phyloP scores from a whole-genome alignment of 2,329 filamentous ascomycete species.

The Fusarium tupiense region DNA sequence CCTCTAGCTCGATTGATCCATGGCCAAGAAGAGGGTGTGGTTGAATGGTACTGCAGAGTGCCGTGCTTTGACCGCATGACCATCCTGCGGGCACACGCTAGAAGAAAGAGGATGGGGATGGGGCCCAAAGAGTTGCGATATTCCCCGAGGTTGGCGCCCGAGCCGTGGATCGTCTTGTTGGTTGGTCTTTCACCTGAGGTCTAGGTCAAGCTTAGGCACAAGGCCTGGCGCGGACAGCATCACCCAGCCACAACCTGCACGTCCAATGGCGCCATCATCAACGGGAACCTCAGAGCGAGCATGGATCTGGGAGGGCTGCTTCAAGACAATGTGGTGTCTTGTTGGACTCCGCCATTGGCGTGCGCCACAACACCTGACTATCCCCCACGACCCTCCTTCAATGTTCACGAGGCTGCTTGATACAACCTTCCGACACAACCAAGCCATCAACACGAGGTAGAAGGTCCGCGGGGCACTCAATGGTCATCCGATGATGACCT shows the following conservation, averaged over 20 bases:
- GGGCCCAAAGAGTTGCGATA: slow-evolving; percentile 19
- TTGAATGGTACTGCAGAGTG: slow-evolving; percentile 22
- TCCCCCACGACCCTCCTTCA: slow-evolving; percentile 43
- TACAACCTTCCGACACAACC: slow-evolving; percentile 36
- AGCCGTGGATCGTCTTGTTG: neutral
- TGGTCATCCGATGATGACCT: slow-evolving; percentile 38
- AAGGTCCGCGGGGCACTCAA: slow-evolving; percentile 8
- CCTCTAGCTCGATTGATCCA: slow-evolving; percentile 29
- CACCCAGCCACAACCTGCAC: slow-evolving; percentile 34
- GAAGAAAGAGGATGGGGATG: slow-evolving; percentile 10
- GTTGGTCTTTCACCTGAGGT: slow-evolving; percentile 4
- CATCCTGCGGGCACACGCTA: slow-evolving; percentile 21
- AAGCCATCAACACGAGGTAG: slow-evolving; percentile 38
- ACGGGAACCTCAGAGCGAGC: slow-evolving; percentile 22
- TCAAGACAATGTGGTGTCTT: slow-evolving; percentile 35
- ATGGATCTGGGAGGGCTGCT: slow-evolving; percentile 23
- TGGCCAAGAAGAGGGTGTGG: slow-evolving; percentile 15
- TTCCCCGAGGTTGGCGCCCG: slow-evolving; percentile 17
- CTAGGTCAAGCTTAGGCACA: neutral
- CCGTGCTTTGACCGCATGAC: slow-evolving; percentile 41
- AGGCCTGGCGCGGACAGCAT: slow-evolving; percentile 15
- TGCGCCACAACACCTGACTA: slow-evolving; percentile 52
- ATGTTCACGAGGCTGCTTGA: slow-evolving; percentile 48
- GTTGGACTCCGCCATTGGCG: slow-evolving; percentile 47
- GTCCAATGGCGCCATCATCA: slow-evolving; percentile 37